Conservation (phyloP, 306 rosid species). For the Castanea mollissima region DNA sequence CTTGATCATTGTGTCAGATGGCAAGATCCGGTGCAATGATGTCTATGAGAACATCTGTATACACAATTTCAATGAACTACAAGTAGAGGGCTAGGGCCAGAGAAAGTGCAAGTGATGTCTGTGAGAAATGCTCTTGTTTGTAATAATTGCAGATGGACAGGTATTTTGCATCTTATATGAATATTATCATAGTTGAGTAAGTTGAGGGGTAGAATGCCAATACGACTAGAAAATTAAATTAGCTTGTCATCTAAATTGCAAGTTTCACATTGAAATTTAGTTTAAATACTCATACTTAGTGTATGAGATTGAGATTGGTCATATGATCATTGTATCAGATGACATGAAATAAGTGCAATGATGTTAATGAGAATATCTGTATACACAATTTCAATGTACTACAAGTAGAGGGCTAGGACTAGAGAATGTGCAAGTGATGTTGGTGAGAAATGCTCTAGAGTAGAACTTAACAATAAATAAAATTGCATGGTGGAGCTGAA, state of each 20-base stretch:
- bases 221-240: neutral
- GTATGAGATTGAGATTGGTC: conserved; percentile 1
- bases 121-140: neutral
- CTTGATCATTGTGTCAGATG: neutral
- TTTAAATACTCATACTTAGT: neutral
- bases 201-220: conserved; percentile 7
- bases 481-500: neutral
- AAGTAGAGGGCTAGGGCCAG: neutral
- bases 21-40: neutral
- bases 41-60: too few relatives aligned
- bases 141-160: conserved; percentile 95
- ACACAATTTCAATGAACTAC: neutral
- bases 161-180: conserved; percentile 35
- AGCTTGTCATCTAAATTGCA: neutral
- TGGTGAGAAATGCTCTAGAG: neutral
- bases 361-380: too few relatives aligned
- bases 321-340: neutral
- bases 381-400: neutral
- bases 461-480: too few relatives aligned
- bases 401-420: neutral
- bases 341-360: neutral
- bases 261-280: neutral
- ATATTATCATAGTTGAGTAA: neutral
- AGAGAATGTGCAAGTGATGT: neutral
- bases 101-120: neutral